Evolutionary conservation across 495 filamentous ascomycete species (phyloP).

Genomic region (Penicillium salamii): DNA sequence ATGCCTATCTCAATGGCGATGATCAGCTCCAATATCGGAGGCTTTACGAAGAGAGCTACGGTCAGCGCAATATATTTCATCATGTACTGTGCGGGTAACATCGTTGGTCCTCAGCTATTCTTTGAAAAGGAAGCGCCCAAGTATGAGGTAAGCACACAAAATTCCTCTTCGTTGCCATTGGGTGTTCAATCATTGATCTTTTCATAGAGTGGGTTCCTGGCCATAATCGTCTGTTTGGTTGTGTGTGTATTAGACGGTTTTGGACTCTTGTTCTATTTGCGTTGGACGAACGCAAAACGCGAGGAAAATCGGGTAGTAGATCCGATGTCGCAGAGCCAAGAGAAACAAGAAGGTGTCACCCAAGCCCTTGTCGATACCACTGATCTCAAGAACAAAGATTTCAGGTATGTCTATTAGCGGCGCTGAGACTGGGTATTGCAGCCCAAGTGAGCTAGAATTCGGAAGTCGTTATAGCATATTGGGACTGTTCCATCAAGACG

Average conservation of each 20-base stretch:
- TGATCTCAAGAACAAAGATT: constrained; percentile 11
- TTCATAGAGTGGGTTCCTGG: constrained; percentile 18
- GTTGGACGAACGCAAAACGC: constrained; percentile 13
- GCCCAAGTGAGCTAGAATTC: too few species aligned
- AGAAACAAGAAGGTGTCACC: not conserved
- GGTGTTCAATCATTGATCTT: not conserved
- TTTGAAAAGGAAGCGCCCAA: constrained; percentile 21
- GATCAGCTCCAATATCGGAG: constrained; percentile 31
- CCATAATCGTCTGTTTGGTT: constrained; percentile 18
- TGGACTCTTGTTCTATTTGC: constrained; percentile 16
- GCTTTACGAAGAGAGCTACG: constrained; percentile 29
- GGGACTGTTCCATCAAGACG: not conserved
- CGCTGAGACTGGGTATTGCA: too few species aligned
- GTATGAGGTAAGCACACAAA: constrained; percentile 19
- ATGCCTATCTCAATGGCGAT: constrained; percentile 28
- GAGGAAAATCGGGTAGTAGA: not conserved
- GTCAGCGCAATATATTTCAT: constrained; percentile 30
- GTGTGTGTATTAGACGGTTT: constrained; percentile 12
- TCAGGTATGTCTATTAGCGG: not conserved
- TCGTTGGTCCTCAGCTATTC: constrained; percentile 30
- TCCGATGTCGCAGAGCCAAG: not conserved
- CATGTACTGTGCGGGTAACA: constrained; percentile 45
- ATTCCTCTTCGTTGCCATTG: not conserved
- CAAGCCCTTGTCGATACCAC: constrained; percentile 7
- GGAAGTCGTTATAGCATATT: too few species aligned